Evolutionary conservation across 257 asterid species (phyloP).

Genomic region (Hygrophila difformis): DNA sequence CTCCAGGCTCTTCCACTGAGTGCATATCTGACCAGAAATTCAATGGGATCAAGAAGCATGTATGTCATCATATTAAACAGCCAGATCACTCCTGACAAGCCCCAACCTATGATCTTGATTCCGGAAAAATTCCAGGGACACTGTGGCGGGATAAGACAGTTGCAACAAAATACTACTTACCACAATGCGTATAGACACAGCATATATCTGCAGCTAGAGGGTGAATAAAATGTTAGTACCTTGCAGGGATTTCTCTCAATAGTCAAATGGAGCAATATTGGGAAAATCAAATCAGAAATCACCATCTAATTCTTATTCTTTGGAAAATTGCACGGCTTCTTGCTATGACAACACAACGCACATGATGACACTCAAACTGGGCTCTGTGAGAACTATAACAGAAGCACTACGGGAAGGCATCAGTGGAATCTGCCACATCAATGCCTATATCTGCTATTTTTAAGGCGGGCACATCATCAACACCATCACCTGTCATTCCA

Average conservation of each 20-base stretch:
- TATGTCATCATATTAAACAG: slow-evolving; percentile 27
- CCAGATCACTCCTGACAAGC: slow-evolving; percentile 53
- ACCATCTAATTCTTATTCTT: slow-evolving; percentile 29
- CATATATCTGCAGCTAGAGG: slow-evolving; percentile 24
- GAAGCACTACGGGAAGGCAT: slow-evolving; percentile 32
- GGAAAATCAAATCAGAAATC: slow-evolving; percentile 8
- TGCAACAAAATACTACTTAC: slow-evolving; percentile 24
- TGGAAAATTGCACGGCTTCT: slow-evolving; percentile 32
- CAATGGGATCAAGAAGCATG: slow-evolving; percentile 37
- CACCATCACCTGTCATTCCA: slow-evolving; percentile 37
- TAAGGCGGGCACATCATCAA: slow-evolving; percentile 32
- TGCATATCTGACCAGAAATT: slow-evolving; percentile 35
- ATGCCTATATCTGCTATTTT: too few species aligned
- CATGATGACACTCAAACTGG: slow-evolving; percentile 27
- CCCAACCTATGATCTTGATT: slow-evolving; percentile 43
- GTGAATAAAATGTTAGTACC: not conserved
- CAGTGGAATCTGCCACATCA: slow-evolving; percentile 26
- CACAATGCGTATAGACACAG: slow-evolving; percentile 33
- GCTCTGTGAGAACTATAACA: slow-evolving; percentile 29
- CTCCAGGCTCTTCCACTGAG: slow-evolving; percentile 54
- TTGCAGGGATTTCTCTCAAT: not conserved
- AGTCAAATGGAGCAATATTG: not conserved
- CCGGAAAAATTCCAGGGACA: slow-evolving; percentile 32
- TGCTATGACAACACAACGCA: slow-evolving; percentile 27
- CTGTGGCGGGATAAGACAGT: slow-evolving; percentile 37